These are phyloP conservation scores for Tieghemiomyces parasiticus DNA, from an alignment of 192 early-diverging fungal species.

Conservation along the genomic window DNA sequence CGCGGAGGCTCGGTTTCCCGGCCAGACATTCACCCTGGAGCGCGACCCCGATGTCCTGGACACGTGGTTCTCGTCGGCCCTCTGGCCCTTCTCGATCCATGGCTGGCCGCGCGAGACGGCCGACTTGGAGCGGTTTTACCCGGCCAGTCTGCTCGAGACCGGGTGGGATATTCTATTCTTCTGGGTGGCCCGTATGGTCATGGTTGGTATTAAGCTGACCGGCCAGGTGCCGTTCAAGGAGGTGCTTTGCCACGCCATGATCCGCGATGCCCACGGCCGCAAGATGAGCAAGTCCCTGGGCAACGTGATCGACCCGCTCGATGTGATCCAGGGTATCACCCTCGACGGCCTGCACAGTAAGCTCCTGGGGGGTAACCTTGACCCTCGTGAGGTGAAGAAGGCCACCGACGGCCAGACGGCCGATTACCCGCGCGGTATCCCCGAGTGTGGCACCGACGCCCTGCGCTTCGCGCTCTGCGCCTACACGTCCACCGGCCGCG, in stretches of 20 bases:
- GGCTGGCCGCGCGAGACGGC: conserved; percentile 90
- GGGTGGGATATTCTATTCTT: conserved; percentile 99
- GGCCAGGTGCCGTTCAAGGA: conserved; percentile 89
- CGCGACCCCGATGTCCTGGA: conserved; percentile 97
- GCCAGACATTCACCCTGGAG: conserved; percentile 64
- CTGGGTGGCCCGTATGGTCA: conserved; percentile 99
- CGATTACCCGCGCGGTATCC: conserved; percentile 94
- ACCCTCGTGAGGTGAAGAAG: conserved; percentile 72
- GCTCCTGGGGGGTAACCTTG: conserved; percentile 75
- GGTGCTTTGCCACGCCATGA: conserved; percentile 96
- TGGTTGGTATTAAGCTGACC: conserved; percentile 91
- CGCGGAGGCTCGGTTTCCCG: conserved; percentile 68
- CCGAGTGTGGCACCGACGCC: conserved; percentile 95
- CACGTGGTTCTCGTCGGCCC: conserved; percentile 97
- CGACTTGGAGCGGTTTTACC: conserved; percentile 79
- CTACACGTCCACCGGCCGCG: conserved; percentile 61
- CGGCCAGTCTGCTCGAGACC: conserved; percentile 84
- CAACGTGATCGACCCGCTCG: conserved; percentile 95
- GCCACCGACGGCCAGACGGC: conserved; percentile 71
- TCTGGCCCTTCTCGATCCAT: conserved; percentile 97
- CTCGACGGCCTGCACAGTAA: conserved; percentile 62
- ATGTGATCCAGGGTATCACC: conserved; percentile 88
- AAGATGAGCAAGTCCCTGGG: conserved; percentile 97
- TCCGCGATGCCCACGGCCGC: conserved; percentile 94
- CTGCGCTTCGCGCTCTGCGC: conserved; percentile 69